Conservation (phyloP, 257 asterid species). For the Nicotiana attenuata region DNA sequence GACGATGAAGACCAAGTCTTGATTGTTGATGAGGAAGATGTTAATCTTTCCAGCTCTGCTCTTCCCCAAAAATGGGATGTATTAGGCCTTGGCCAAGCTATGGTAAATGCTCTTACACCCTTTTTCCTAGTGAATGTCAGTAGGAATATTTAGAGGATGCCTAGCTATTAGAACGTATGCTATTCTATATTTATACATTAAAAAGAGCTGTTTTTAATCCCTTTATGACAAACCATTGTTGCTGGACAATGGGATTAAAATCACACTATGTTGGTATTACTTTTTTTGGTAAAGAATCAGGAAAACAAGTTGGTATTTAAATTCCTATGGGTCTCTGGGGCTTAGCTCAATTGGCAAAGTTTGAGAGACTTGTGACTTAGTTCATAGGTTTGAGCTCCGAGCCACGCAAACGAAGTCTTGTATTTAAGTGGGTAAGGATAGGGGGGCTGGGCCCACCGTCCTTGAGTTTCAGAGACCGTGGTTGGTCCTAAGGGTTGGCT, state of each 20-base stretch:
- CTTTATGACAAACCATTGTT: background rate
- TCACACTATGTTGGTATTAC: background rate
- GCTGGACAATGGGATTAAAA: background rate
- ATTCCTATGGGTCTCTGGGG: background rate
- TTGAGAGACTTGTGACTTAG: background rate
- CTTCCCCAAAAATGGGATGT: conserved; percentile 78
- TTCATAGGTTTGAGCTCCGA: background rate
- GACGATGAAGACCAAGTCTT: conserved; percentile 16
- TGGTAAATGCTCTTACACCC: conserved; percentile 39
- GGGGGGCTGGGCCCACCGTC: background rate
- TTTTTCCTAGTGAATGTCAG: background rate
- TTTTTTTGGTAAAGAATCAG: background rate
- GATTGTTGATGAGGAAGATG: conserved; percentile 15
- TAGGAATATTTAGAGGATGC: background rate
- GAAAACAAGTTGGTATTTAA: background rate
- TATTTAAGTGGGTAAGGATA: background rate
- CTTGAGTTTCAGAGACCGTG: background rate
- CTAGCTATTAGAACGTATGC: background rate
- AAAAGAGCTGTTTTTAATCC: background rate
- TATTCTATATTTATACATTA: background rate
- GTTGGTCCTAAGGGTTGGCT: background rate
- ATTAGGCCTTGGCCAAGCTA: conserved; percentile 98
- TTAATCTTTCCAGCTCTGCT: conserved; percentile 20
- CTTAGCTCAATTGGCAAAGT: background rate
- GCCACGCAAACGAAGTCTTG: background rate